Evolutionary conservation across 192 early-diverging fungal species (phyloP).

Genomic region (Martensiomyces pterosporus): DNA sequence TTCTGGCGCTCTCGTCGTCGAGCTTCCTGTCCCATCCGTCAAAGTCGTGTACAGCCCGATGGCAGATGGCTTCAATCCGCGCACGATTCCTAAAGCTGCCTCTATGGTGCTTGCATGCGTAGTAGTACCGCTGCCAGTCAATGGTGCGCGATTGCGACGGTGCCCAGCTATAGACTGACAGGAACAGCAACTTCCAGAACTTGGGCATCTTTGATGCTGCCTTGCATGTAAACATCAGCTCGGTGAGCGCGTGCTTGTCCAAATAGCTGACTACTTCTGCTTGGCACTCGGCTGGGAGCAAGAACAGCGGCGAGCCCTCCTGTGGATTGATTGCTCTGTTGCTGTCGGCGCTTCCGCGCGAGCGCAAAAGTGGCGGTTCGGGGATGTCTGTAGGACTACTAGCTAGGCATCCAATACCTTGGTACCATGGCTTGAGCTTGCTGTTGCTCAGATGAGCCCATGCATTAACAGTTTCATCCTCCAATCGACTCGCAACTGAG

Average conservation of each 20-base stretch:
- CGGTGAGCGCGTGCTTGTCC: background rate
- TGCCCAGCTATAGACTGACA: constrained; percentile 1
- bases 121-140: constrained; percentile 4
- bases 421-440: background rate
- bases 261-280: background rate
- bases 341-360: background rate
- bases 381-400: constrained; percentile 5
- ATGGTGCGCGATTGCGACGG: constrained; percentile 1
- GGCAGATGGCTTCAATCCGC: constrained; percentile 5
- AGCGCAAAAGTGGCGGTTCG: background rate
- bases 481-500: too few species aligned
- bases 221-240: constrained; percentile 1
- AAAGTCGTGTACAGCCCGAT: background rate
- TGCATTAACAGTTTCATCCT: too few species aligned
- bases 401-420: background rate
- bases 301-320: background rate
- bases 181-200: constrained; percentile 6
- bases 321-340: too few species aligned
- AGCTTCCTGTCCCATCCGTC: constrained; percentile 2
- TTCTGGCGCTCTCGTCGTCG: constrained; percentile 5
- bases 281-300: constrained; percentile 1
- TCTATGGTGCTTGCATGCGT: background rate
- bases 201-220: background rate
- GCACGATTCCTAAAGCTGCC: constrained; percentile 7
- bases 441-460: too few species aligned